Base-by-base conservation (phyloP, 176 grass and related monocot species). In the Pontederia crassipes region DNA sequence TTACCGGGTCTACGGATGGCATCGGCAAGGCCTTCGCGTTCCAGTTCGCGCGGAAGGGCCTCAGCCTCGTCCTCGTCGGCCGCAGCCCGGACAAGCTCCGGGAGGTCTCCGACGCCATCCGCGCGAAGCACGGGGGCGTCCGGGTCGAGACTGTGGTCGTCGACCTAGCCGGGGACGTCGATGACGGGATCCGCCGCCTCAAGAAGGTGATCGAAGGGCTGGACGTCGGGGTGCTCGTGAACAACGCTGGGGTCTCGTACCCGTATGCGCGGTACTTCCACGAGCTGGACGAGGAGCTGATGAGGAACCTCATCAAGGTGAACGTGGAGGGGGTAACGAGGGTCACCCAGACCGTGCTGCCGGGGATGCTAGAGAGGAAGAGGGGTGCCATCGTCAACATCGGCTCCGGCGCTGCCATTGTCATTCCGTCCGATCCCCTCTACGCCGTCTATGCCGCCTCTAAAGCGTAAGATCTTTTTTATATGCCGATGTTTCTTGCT, bases 1-100 rank as follows among this genome's bases (percentile, higher is more conserved):
- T 95, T 73, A 95, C 89, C 12, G 89, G 89, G 45, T 78, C 79
- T 56, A 89, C 82, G 28, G 89, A 95, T 62, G 89, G 89, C 13
- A 95, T 95, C 70, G 89, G 85, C 58, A 79, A 75, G 45, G 89
- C 85, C 75, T 78, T 89, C 66, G 82, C 89, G 3, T 85, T 80
- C 85, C 89, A 77, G 57, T 70, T 95, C 46, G 89, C 85, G 2
- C 76, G 78, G 7, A 55, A 77, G 10, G 82, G 85, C 12, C 82
- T 95, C 71, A 60, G 75, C 32, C 79, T 95, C 66, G 82, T 95
- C 63, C 79, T 95, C 74, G 90, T 95, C 1, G 90, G 90, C 24
- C 82, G 90, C 68, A 95, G 70, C 71, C 79, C 79, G 18, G 85
- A 89, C 48, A 95, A 86, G 59, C 79, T 95, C 45, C 52, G 74